These are phyloP conservation scores for Pleurotus citrinopileatus DNA, from an alignment of 768 basidiomycete genomes.

Conservation along the genomic window DNA sequence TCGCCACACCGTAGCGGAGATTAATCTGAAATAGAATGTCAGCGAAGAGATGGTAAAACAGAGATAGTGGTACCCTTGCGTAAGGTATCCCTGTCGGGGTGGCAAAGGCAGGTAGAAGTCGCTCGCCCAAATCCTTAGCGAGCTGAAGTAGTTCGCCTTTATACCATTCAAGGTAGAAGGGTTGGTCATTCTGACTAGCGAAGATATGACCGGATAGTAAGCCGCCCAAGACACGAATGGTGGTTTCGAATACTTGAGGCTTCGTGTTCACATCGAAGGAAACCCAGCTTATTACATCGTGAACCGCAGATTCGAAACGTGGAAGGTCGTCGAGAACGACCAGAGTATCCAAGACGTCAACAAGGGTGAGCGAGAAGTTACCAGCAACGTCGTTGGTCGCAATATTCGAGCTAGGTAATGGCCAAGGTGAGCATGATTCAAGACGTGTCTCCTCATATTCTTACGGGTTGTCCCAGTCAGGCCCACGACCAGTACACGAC, in stretches of 20 bases:
- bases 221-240: conserved; percentile 91
- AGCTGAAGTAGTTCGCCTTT: conserved; percentile 71
- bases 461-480: conserved; percentile 81
- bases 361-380: conserved; percentile 84
- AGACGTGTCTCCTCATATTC: too few species aligned
- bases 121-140: conserved; percentile 83
- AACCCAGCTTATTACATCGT: conserved; percentile 76
- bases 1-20: conserved; percentile 71
- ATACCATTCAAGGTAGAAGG: conserved; percentile 85
- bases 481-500: conserved; percentile 84
- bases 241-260: conserved; percentile 98
- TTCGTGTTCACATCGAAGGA: conserved; percentile 92
- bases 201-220: conserved; percentile 83
- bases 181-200: conserved; percentile 61
- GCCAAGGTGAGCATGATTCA: too few species aligned
- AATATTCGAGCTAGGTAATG: conserved; percentile 53
- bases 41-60: conserved; percentile 1
- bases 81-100: conserved; percentile 92
- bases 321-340: conserved; percentile 79
- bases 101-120: conserved; percentile 87
- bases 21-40: conserved; percentile 60
- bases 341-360: conserved; percentile 84
- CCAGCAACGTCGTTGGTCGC: conserved; percentile 91
- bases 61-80: conserved; percentile 59
- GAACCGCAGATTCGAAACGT: conserved; percentile 84